These are phyloP conservation scores for Inonotus hispidus DNA, from an alignment of 1,284 basidiomycete genomes.

Conservation along the genomic window DNA sequence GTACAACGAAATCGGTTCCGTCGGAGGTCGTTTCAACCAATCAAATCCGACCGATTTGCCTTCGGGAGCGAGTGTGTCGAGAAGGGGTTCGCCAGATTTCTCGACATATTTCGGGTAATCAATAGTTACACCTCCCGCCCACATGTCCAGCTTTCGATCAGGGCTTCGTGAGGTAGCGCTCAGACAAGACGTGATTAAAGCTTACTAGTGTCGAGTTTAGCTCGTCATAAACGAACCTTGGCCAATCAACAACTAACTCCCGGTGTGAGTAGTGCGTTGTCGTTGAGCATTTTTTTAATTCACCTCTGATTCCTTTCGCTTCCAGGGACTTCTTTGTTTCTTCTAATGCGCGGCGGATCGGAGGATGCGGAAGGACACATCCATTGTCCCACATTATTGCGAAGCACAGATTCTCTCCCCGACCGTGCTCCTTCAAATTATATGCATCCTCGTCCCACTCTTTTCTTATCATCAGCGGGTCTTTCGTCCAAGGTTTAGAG, in stretches of 20 bases:
- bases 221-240: conserved; percentile 38
- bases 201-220: conserved; percentile 33
- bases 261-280: background rate
- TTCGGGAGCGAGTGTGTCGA: conserved; percentile 40
- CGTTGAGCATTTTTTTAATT: background rate
- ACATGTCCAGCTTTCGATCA: conserved; percentile 34
- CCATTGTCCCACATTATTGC: conserved; percentile 63
- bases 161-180: background rate
- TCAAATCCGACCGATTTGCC: conserved; percentile 13
- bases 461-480: conserved; percentile 58
- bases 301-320: conserved; percentile 63
- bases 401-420: conserved; percentile 52
- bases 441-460: conserved; percentile 61
- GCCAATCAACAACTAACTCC: conserved; percentile 31
- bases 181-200: background rate
- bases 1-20: conserved; percentile 35
- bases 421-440: conserved; percentile 49
- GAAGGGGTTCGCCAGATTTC: conserved; percentile 43
- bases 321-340: conserved; percentile 51
- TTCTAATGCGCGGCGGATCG: conserved; percentile 58
- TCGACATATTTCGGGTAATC: conserved; percentile 38
- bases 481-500: conserved; percentile 59
- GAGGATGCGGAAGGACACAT: conserved; percentile 59
- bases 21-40: conserved; percentile 12
- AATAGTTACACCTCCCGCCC: conserved; percentile 37